Evolutionary conservation across 257 asterid genomes (phyloP), one percentile per base, ranked within the genome.

Genomic region (Apocynum venetum): DNA sequence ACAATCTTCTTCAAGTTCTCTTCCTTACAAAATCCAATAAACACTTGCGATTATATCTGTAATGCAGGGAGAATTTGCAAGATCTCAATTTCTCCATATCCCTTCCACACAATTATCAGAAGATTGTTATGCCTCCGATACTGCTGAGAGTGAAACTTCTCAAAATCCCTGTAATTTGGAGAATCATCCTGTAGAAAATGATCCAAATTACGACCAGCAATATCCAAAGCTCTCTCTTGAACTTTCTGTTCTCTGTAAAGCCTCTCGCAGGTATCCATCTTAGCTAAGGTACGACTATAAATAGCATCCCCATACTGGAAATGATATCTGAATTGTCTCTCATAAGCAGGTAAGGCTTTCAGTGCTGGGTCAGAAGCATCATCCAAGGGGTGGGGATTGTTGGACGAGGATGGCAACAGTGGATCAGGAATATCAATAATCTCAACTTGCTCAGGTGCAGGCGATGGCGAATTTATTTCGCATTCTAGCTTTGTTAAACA

Each of bases 211-310:
- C 90, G 92, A 87, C 91, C 80, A 59, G 98, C 98, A 85, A 96
- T 91, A 79, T 91, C 98, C 89, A 91, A 77, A 3, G 97, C 98
- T 86, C 93, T 80, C 80, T 91, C 99, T 80, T 96, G 99, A 87
- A 93, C 99, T 89, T 87, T 90, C 86, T 84, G 96, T 84, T 93
- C 97, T 76, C 85, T 88, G 86, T 84, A 78, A 70, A 93, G 87
- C 89, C 91, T 88, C 89, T 90, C 88, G 43, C 97, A 93, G 19
- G 71, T 74, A 43, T 86, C 90, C 2, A 78, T 15, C 72, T 88
- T 96, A 47, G 88, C 94, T 57, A 81, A 52, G 0, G 97, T 89
- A 17, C 94, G 89, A 46, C 82, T 83, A 82, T 89, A 96, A 72
- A 93, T 88, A 73, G 92, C 95, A 72, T 86, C 85, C 20, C 97